phyloP scores from a whole-genome alignment of 345 rosid species.

The Chamaenerion angustifolium region DNA sequence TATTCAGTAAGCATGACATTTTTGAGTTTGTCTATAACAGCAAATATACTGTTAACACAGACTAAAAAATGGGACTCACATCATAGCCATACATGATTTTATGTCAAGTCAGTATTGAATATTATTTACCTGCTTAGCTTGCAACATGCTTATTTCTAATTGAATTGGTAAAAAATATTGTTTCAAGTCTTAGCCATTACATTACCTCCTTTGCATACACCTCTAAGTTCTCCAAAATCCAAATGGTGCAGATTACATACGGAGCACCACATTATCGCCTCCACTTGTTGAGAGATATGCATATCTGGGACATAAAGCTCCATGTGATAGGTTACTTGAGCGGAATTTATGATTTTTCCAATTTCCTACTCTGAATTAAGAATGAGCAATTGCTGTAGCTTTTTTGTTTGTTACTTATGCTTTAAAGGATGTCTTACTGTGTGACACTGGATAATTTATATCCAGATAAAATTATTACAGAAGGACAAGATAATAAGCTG shows the following conservation, averaged over 20 bases:
- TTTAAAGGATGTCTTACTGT: background rate
- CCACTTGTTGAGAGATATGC: conserved; percentile 7
- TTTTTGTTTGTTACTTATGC: background rate
- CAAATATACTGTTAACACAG: too few relatives aligned
- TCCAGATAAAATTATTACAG: conserved; percentile 45
- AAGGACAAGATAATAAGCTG: conserved; percentile 26
- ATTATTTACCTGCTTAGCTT: too few relatives aligned
- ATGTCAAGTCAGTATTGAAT: background rate
- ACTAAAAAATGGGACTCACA: too few relatives aligned
- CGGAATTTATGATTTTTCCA: background rate
- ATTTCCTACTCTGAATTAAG: background rate
- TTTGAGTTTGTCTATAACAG: too few relatives aligned
- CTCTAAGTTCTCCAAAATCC: conserved; percentile 1
- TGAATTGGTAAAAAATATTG: too few relatives aligned
- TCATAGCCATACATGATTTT: background rate
- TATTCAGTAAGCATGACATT: too few relatives aligned
- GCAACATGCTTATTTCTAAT: too few relatives aligned
- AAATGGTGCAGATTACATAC: conserved; percentile 54
- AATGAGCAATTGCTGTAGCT: background rate
- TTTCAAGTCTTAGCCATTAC: too few relatives aligned
- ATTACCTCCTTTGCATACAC: too few relatives aligned
- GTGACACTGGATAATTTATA: background rate
- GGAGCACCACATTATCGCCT: conserved; percentile 68
- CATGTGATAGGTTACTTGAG: conserved; percentile 12
- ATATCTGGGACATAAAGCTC: conserved; percentile 7